A percentile compares a stretch with the other conserved stretches of the same genome.
phyloP scores from a whole-genome alignment of 192 early-diverging fungal genomes.

The Chytriomyces sp. region DNA sequence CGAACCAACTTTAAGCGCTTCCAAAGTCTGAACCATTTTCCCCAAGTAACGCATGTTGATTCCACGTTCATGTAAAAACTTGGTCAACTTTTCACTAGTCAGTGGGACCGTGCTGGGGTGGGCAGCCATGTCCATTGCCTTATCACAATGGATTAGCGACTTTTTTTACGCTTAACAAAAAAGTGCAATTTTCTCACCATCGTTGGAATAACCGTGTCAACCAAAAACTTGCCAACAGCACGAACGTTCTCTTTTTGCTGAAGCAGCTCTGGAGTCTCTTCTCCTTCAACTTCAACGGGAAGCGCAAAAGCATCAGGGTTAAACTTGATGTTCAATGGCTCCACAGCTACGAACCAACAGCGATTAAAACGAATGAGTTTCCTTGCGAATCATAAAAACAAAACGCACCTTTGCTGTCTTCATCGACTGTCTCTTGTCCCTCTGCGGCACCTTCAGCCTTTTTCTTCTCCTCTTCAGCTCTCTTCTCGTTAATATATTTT shows the following conservation, averaged over 20 bases:
- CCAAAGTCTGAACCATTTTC: slow-evolving; percentile 67
- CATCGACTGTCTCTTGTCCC: not conserved
- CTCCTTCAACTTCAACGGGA: slow-evolving; percentile 44
- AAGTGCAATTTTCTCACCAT: slow-evolving; percentile 27
- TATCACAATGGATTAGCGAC: slow-evolving; percentile 15
- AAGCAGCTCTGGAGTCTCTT: slow-evolving; percentile 24
- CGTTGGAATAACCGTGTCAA: slow-evolving; percentile 54
- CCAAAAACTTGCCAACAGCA: slow-evolving; percentile 77
- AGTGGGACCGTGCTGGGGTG: slow-evolving; percentile 60
- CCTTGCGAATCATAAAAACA: not conserved
- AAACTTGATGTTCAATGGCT: slow-evolving; percentile 46
- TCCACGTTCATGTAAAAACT: slow-evolving; percentile 88
- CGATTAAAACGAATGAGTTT: not conserved
- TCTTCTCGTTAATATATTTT: slow-evolving; percentile 44
- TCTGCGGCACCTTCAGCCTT: not conserved
- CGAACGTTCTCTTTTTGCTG: slow-evolving; percentile 71
- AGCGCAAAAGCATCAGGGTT: slow-evolving; percentile 60
- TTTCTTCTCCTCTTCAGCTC: slow-evolving; percentile 38
- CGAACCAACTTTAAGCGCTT: slow-evolving; percentile 52
- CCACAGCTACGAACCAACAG: slow-evolving; percentile 6
- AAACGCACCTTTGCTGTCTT: not conserved
- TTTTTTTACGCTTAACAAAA: not conserved
- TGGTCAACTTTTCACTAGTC: slow-evolving; percentile 78
- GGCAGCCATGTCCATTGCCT: slow-evolving; percentile 46
- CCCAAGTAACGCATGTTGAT: slow-evolving; percentile 98